phyloP scores from a whole-genome alignment of 106 monocot genomes.

The Dioscorea zingiberensis region DNA sequence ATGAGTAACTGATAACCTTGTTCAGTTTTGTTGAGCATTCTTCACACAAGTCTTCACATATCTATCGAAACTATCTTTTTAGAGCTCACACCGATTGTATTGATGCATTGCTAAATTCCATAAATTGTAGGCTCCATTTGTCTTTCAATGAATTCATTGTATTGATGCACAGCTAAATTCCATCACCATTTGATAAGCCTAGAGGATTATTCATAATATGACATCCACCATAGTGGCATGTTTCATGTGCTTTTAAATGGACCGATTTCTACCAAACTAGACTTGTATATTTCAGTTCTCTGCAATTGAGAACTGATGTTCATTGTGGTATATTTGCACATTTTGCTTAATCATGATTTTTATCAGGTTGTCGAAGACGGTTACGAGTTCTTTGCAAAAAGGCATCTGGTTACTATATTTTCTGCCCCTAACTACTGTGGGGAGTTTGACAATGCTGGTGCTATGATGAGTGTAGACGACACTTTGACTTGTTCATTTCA shows the following conservation, averaged over 20 bases:
- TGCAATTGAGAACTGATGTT: not conserved
- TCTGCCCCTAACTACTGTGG: conserved; percentile 19
- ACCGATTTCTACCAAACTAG: too few species aligned
- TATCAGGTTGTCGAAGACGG: conserved; percentile 17
- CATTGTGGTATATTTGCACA: not conserved
- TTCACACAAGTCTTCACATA: too few species aligned
- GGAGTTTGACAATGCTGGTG: conserved; percentile 19
- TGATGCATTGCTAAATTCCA: too few species aligned
- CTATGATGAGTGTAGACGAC: conserved; percentile 18
- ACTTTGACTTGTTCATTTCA: conserved; percentile 19
- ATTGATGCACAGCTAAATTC: too few species aligned
- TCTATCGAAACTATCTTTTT: not conserved
- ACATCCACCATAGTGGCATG: not conserved
- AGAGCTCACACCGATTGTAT: too few species aligned
- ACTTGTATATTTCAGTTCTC: not conserved
- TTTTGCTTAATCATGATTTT: not conserved
- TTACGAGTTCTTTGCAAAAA: conserved; percentile 14
- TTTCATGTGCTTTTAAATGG: not conserved
- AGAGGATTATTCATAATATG: too few species aligned
- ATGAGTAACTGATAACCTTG: too few species aligned
- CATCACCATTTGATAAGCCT: too few species aligned
- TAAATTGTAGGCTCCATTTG: too few species aligned
- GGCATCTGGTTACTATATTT: conserved; percentile 12
- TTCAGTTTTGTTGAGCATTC: too few species aligned
- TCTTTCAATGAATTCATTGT: too few species aligned